phyloP scores from a whole-genome alignment of 768 basidiomycete genomes.

The Termitomyces sp. region DNA sequence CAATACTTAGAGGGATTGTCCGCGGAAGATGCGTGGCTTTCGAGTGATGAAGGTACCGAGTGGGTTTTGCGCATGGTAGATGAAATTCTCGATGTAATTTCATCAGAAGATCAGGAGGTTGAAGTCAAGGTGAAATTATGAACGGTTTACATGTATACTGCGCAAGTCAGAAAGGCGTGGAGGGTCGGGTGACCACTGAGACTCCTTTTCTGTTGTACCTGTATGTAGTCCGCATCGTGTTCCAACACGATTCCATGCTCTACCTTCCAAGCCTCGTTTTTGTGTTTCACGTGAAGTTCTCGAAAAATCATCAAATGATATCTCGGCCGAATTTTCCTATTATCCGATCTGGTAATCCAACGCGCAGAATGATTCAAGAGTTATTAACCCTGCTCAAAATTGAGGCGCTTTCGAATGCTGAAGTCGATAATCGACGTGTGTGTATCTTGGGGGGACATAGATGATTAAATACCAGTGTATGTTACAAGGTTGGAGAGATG shows the following conservation, averaged over 20 bases:
- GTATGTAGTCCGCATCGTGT: conserved; percentile 35
- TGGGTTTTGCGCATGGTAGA: conserved; percentile 87
- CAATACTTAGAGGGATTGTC: conserved; percentile 52
- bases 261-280: conserved; percentile 22
- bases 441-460: neutral
- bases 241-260: conserved; percentile 21
- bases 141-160: conserved; percentile 16
- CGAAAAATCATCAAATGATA: conserved; percentile 11
- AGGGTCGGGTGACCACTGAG: conserved; percentile 31
- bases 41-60: conserved; percentile 81
- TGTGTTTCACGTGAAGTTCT: conserved; percentile 26
- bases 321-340: conserved; percentile 20
- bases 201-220: conserved; percentile 24
- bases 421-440: neutral
- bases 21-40: conserved; percentile 74
- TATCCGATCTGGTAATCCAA: conserved; percentile 13
- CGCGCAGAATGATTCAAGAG: neutral
- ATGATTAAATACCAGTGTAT: conserved; percentile 14
- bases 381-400: neutral
- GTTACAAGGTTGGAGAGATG: conserved; percentile 9
- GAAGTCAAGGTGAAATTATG: conserved; percentile 59
- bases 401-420: neutral
- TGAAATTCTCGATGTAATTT: conserved; percentile 71
- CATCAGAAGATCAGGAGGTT: conserved; percentile 38
- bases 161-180: conserved; percentile 5